Evolutionary conservation across 805 yeast genomes (phyloP), one percentile per base, ranked within the genome.

Genomic region (Pichia insulana): DNA sequence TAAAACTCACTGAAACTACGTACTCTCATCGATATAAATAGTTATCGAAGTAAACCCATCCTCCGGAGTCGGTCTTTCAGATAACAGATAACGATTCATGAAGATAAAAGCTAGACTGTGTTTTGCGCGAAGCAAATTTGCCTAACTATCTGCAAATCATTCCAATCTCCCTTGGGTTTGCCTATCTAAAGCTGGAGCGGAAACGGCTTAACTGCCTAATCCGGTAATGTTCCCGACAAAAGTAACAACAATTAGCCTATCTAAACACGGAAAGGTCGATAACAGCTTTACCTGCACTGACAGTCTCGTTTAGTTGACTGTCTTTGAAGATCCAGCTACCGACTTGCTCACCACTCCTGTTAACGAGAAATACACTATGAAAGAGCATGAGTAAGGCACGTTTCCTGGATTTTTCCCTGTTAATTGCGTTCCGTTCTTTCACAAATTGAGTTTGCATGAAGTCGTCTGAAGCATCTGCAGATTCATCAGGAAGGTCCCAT

Each of bases 361-460:
- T 53, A 50, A 58, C 51, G 34, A 47, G 50, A 6, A 69, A 54
- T 1, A 80, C 25, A 22, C 25, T 69, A 39, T 68, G 68, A 28
- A 62, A 55, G 19, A 76, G 59, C 40, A 81, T 57, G 19, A 64
- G 62, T 37, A 67, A 57, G 0, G 76, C 73, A 36, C 64, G 69
- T 28, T 61, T 55, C 33, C 54, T 51, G 4, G 68, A 56, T 16
- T 69, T 39, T 20, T 48, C 42, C 25, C 43, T 35, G 12, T 58
- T 51, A 20, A 41, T 49, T 16, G 37, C 35, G 48, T 64, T 66
- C 43, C 69, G 76, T 34, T 53, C 59, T 2, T 40, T 51, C 11
- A 62, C 55, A 49, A 78, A 76, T 46, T 75, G 83, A 0, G 82
- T 73, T 5, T 60, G 62, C 0, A 84, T 82, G 48, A 80, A 77